Conservation (phyloP, 208 protist species). For the Acanthamoeba sp. region DNA sequence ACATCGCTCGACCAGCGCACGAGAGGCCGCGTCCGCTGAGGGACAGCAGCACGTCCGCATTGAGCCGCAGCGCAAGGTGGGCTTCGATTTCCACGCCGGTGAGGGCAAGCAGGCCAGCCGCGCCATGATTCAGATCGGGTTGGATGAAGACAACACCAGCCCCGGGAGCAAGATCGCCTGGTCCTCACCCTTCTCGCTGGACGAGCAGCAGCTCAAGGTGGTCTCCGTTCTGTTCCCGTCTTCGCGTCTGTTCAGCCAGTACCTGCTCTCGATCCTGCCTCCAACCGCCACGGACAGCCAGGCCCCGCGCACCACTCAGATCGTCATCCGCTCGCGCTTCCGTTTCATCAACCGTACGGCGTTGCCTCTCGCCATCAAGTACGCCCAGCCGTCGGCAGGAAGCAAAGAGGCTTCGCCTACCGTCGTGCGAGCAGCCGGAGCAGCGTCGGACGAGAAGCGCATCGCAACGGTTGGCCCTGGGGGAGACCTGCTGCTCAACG, state of each 20-base stretch:
- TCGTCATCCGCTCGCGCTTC: conserved; percentile 61
- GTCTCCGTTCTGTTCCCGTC: conserved; percentile 57
- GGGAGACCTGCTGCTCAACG: not conserved
- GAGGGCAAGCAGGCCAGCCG: not conserved
- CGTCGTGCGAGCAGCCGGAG: not conserved
- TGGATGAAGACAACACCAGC: not conserved
- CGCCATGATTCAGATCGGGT: conserved; percentile 29
- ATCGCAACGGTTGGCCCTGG: not conserved
- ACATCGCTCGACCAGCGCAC: not conserved
- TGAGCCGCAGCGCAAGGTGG: not conserved
- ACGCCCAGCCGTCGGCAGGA: not conserved
- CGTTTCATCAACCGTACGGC: conserved; percentile 59
- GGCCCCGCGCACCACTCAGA: not conserved
- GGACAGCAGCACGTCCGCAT: not conserved
- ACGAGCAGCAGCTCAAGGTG: conserved; percentile 13
- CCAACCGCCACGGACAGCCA: not conserved
- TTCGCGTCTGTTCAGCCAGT: conserved; percentile 13
- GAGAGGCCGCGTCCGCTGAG: not conserved
- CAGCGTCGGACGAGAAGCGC: not conserved
- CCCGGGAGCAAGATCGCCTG: conserved; percentile 47
- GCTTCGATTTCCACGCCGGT: not conserved
- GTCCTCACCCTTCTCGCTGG: conserved; percentile 20
- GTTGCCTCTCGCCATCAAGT: conserved; percentile 4
- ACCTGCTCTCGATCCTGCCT: conserved; percentile 42
- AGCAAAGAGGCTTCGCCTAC: not conserved